Evolutionary conservation across 768 basidiomycete species (phyloP).

Genomic region (Cantharellus anzutake): DNA sequence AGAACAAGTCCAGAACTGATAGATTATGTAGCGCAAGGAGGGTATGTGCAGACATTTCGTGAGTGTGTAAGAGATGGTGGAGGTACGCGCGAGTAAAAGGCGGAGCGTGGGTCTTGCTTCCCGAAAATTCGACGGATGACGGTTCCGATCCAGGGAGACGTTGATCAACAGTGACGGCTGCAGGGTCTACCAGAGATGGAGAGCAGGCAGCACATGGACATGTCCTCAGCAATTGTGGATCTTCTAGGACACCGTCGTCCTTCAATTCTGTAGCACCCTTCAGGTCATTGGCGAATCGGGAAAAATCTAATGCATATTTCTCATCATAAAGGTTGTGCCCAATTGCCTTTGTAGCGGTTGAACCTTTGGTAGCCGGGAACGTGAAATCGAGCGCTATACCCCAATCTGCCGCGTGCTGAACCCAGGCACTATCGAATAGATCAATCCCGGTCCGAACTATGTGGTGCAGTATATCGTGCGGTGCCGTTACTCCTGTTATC

Average conservation of each 20-base stretch:
- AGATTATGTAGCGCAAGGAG: conserved; percentile 63
- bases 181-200: conserved; percentile 8
- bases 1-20: conserved; percentile 42
- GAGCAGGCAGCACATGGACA: conserved; percentile 15
- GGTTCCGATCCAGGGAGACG: background rate
- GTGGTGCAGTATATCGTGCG: conserved; percentile 57
- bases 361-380: conserved; percentile 32
- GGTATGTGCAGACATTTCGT: conserved; percentile 77
- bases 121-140: conserved; percentile 1
- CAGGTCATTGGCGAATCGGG: conserved; percentile 27
- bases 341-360: conserved; percentile 18
- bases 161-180: conserved; percentile 6
- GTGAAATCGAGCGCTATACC: conserved; percentile 65
- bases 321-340: conserved; percentile 58
- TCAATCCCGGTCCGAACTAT: conserved; percentile 51
- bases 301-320: conserved; percentile 41
- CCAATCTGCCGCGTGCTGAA: conserved; percentile 39
- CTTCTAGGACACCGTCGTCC: background rate
- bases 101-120: conserved; percentile 1
- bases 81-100: conserved; percentile 29
- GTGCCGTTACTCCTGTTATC: conserved; percentile 32
- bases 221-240: background rate
- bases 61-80: conserved; percentile 72
- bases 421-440: conserved; percentile 59
- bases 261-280: conserved; percentile 22